Conservation (phyloP, 2,329 filamentous ascomycete species). For the Arthroderma sp. region DNA sequence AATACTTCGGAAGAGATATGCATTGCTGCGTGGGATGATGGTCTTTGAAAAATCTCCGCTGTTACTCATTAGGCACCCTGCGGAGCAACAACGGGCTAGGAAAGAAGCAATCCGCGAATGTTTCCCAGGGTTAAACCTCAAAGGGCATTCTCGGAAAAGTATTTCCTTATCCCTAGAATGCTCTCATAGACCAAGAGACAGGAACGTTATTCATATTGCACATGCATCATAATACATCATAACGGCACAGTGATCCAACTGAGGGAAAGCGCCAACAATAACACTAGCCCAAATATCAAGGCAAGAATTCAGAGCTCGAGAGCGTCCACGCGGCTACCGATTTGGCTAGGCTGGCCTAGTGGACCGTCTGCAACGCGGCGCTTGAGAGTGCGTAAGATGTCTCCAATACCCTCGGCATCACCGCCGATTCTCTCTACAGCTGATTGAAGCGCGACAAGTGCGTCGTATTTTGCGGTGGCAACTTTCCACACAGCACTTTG, state of each 20-base stretch:
- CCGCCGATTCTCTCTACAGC: constrained; percentile 27
- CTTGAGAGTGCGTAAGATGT: constrained; percentile 27
- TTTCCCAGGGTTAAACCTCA: too few relatives aligned
- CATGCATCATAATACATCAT: too few relatives aligned
- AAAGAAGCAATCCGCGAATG: too few relatives aligned
- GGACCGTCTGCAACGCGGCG: constrained; percentile 31
- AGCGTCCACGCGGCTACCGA: constrained; percentile 24
- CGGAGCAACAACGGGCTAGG: too few relatives aligned
- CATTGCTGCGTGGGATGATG: too few relatives aligned
- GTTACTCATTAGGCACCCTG: too few relatives aligned
- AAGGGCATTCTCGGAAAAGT: too few relatives aligned
- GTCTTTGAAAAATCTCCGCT: too few relatives aligned
- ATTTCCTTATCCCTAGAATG: too few relatives aligned
- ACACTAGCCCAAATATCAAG: background rate
- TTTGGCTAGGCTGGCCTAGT: constrained; percentile 23
- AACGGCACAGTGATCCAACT: background rate
- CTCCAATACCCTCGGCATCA: constrained; percentile 22
- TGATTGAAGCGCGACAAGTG: constrained; percentile 37
- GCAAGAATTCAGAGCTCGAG: constrained; percentile 17
- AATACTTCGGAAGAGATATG: too few relatives aligned
- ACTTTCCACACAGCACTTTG: constrained; percentile 46
- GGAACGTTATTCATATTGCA: too few relatives aligned
- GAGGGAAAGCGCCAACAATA: background rate
- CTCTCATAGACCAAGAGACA: too few relatives aligned
- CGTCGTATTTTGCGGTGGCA: constrained; percentile 45